Base-by-base conservation (phyloP, 495 filamentous ascomycete genomes). In the Lepidopterella palustris region DNA sequence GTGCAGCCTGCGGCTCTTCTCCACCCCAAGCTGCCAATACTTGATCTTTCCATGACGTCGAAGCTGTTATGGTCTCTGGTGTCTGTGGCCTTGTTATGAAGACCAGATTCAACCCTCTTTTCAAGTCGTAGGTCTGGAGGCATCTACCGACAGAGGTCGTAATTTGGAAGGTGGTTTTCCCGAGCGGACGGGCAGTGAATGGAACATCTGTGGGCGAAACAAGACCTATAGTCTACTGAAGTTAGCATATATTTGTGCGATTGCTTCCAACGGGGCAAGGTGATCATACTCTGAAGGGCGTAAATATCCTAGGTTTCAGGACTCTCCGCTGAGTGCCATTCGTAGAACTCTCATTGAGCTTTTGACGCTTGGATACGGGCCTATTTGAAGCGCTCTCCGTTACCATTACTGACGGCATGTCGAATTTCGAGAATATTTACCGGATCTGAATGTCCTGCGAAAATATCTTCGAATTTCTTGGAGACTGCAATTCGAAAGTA, bases 141-240 rank as follows among this genome's bases (percentile, higher is more conserved):
- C 84, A 87, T 61, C 84, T 83, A 62, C 91, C 92, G 51, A 92
- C 88, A 0, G 89, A 96, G 39, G 95, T 97, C 13, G 93, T 97
- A 72, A 99, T 88, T 68, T 99, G 93, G 71, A 93, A 97, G 18
- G 91, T 95, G 5, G 90, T 88, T 71, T 95, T 95, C 56, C 93
- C 93, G 15, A 96, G 76, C 3, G 93, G 89, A 23, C 92, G 81
- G 21, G 85, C 84, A 6, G 92, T 88, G 67, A 97, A 97, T 5
- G 93, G 92, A 2, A 95, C 88, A 31, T 80, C 62, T 11, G 92
- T 96, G 2, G 93, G 88, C 13, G 95, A 96, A 13, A 97, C 89
- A 8, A 97, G 79, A 45, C 93, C 93, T 64, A 99, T 75, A 31
- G 95, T 95, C 89, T 96, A 60, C 15, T 55, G 45, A 55, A 31